A percentile compares a stretch with the other conserved stretches of the same genome.
Evolutionary conservation across 495 filamentous ascomycete species (phyloP).

Genomic region (Extremus antarcticus): DNA sequence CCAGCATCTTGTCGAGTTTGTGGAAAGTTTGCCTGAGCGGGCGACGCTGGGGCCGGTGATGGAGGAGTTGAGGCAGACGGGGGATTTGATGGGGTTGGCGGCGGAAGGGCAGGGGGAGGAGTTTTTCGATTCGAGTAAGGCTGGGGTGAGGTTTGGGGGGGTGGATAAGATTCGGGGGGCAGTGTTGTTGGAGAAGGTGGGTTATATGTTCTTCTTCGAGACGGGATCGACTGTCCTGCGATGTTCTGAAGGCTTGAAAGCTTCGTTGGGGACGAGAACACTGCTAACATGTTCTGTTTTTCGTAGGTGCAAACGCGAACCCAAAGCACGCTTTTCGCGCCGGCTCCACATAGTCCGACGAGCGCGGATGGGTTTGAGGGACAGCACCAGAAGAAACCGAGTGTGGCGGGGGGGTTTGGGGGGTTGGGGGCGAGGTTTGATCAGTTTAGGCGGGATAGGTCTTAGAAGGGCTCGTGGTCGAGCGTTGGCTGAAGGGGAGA

Average conservation of each 20-base stretch:
- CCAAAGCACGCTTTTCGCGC: background rate
- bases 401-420: background rate
- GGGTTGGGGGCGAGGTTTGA: constrained; percentile 9
- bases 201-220: background rate
- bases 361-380: background rate
- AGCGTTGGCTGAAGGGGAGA: background rate
- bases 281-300: background rate
- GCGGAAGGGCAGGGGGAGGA: constrained; percentile 74
- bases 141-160: constrained; percentile 84
- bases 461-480: background rate
- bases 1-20: constrained; percentile 69
- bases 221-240: background rate
- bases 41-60: constrained; percentile 71
- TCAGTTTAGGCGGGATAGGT: constrained; percentile 10
- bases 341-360: background rate
- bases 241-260: too few relatives aligned
- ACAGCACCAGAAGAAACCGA: constrained; percentile 7
- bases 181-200: constrained; percentile 69
- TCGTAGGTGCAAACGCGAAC: background rate
- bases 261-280: background rate
- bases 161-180: constrained; percentile 87
- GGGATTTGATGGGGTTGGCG: constrained; percentile 60
- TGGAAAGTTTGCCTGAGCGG: constrained; percentile 56
- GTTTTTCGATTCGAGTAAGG: constrained; percentile 76
- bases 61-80: constrained; percentile 87